Percentiles rank a stretch among this genome's conserved stretches.
Evolutionary conservation across 306 rosid species (phyloP).

Genomic region (Fagus crenata): DNA sequence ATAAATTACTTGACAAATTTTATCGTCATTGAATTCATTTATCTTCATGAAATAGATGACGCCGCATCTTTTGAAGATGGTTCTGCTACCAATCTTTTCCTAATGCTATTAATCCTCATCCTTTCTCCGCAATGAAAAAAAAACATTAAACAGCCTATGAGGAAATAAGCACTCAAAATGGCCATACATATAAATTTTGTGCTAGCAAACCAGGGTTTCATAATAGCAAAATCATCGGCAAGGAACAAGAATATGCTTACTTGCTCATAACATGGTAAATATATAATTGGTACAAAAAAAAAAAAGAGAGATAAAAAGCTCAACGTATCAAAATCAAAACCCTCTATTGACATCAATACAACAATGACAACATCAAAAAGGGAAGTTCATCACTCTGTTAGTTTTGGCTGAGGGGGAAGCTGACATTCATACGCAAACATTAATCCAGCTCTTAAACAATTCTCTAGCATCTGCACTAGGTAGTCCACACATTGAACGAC

Average conservation of each 20-base stretch:
- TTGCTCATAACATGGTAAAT: not conserved
- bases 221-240: too few relatives aligned
- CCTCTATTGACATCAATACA: not conserved
- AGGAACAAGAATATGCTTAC: not conserved
- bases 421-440: constrained; percentile 30
- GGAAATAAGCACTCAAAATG: not conserved
- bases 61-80: not conserved
- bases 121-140: not conserved
- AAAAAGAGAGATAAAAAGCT: not conserved
- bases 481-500: constrained; percentile 16
- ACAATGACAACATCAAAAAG: not conserved
- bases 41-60: not conserved
- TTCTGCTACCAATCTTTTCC: not conserved
- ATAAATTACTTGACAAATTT: not conserved
- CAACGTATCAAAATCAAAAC: constrained; percentile 6
- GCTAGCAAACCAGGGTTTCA: not conserved
- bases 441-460: constrained; percentile 20
- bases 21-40: not conserved
- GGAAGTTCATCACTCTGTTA: constrained; percentile 14
- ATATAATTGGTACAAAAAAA: not conserved
- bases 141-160: not conserved
- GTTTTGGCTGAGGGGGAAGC: constrained; percentile 20
- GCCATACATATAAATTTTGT: not conserved
- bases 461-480: constrained; percentile 14
- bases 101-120: not conserved